Conservation (phyloP, 1,284 basidiomycete genomes). For the Papiliotrema laurentii region DNA sequence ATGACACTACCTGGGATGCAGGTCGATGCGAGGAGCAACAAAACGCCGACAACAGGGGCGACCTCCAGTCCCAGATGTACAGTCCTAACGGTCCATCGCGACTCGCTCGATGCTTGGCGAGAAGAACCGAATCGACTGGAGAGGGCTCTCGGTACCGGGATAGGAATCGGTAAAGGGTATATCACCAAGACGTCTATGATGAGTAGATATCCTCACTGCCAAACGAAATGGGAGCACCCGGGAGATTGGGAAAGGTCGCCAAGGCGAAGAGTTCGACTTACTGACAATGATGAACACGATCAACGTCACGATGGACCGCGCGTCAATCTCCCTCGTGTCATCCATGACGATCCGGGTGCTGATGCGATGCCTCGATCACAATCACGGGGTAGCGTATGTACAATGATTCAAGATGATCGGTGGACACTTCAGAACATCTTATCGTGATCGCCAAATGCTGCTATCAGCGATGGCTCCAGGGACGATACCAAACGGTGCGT, state of each 20-base stretch:
- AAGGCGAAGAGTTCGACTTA: slow-evolving; percentile 36
- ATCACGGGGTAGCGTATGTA: no score
- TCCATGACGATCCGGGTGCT: no score
- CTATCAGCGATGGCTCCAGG: no score
- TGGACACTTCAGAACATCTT: background rate
- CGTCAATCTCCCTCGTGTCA: slow-evolving; percentile 31
- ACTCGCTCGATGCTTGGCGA: background rate
- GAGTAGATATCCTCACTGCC: background rate
- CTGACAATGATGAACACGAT: slow-evolving; percentile 71
- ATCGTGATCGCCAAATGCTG: no score
- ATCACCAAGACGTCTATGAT: slow-evolving; percentile 60
- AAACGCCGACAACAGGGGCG: slow-evolving; percentile 72
- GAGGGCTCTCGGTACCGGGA: slow-evolving; percentile 37
- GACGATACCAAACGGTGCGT: no score
- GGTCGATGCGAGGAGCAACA: slow-evolving; percentile 69
- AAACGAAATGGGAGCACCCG: background rate
- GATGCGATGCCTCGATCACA: no score
- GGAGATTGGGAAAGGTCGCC: background rate
- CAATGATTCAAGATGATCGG: no score
- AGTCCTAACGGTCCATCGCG: slow-evolving; percentile 5
- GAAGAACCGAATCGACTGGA: background rate
- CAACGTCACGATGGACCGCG: slow-evolving; percentile 59
- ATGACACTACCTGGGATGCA: slow-evolving; percentile 65
- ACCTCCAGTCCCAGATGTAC: slow-evolving; percentile 65
- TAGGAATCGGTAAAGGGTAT: slow-evolving; percentile 57